Conservation (phyloP, 805 yeast species). For the Kodamaea sagamina region DNA sequence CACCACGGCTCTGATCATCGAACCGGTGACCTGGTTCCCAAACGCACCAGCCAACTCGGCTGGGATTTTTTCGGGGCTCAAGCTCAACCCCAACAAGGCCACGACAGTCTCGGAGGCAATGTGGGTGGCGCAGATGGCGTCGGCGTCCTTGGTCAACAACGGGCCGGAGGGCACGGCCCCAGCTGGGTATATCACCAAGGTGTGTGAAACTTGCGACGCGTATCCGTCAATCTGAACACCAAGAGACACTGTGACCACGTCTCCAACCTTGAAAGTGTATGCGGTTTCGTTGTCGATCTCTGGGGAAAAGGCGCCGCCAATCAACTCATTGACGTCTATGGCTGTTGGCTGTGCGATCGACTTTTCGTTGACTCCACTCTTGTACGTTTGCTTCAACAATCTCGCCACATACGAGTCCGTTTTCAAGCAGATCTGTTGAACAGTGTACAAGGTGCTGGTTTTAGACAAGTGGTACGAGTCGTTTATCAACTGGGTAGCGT, state of each 20-base stretch:
- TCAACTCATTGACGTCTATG: constrained; percentile 78
- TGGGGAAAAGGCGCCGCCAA: constrained; percentile 75
- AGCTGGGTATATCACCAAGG: constrained; percentile 78
- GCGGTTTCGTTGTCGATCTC: constrained; percentile 65
- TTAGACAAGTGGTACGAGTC: constrained; percentile 66
- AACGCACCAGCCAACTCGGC: constrained; percentile 41
- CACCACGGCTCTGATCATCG: constrained; percentile 69
- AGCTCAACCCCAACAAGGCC: constrained; percentile 68
- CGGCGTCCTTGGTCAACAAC: constrained; percentile 79
- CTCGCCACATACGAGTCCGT: constrained; percentile 75
- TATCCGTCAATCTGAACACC: constrained; percentile 97
- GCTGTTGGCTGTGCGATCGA: constrained; percentile 93
- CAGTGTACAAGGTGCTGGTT: constrained; percentile 43
- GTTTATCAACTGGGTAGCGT: constrained; percentile 66
- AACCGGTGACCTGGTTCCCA: constrained; percentile 59
- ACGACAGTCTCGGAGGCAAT: constrained; percentile 87
- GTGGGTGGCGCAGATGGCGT: constrained; percentile 85
- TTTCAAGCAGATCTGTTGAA: constrained; percentile 74
- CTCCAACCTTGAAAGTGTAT: constrained; percentile 65
- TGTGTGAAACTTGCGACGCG: constrained; percentile 83
- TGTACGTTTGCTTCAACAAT: constrained; percentile 62
- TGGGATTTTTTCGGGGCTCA: constrained; percentile 77
- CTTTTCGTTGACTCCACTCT: constrained; percentile 69
- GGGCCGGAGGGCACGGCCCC: constrained; percentile 71
- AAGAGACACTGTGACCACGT: constrained; percentile 77